Percentiles rank a stretch among this genome's conserved stretches.
Conservation (phyloP, 116 monocot species). For the Cymodocea nodosa region DNA sequence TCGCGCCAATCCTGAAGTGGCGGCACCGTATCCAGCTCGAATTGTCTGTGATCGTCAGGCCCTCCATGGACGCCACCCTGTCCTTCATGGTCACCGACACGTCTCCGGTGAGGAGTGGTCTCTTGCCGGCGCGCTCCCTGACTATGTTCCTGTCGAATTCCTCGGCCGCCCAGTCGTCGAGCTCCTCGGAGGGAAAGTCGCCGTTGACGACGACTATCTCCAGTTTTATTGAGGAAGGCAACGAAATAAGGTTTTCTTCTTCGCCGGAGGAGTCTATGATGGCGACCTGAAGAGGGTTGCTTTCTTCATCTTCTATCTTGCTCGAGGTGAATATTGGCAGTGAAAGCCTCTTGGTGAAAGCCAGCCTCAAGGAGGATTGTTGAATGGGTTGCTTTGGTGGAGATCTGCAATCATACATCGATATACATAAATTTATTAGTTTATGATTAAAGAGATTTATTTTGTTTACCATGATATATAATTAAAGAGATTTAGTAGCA, state of each 20-base stretch:
- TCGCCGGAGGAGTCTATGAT: conserved; percentile 9
- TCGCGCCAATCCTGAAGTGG: conserved; percentile 48
- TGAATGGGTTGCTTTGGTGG: conserved; percentile 17
- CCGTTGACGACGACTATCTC: conserved; percentile 54
- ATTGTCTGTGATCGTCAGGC: conserved; percentile 61
- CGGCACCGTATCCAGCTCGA: conserved; percentile 61
- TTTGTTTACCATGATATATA: background rate
- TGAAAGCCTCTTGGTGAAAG: conserved; percentile 18
- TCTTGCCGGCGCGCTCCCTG: conserved; percentile 48
- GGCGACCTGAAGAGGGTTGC: conserved; percentile 27
- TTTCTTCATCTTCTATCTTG: conserved; percentile 40
- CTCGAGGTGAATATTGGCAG: conserved; percentile 53
- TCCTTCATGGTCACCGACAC: conserved; percentile 20
- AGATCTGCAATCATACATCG: conserved; percentile 4
- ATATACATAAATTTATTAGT: background rate
- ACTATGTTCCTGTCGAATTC: conserved; percentile 45
- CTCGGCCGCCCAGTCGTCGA: conserved; percentile 28
- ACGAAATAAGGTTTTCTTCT: background rate
- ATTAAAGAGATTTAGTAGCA: too few relatives aligned
- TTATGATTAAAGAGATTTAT: background rate
- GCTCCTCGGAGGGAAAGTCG: conserved; percentile 27
- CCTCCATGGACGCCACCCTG: conserved; percentile 20
- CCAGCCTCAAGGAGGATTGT: conserved; percentile 21
- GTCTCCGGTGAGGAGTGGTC: conserved; percentile 52
- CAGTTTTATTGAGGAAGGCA: conserved; percentile 32